Base-by-base conservation (phyloP, 176 grass and related monocot genomes). In the Triticum dicoccoides region DNA sequence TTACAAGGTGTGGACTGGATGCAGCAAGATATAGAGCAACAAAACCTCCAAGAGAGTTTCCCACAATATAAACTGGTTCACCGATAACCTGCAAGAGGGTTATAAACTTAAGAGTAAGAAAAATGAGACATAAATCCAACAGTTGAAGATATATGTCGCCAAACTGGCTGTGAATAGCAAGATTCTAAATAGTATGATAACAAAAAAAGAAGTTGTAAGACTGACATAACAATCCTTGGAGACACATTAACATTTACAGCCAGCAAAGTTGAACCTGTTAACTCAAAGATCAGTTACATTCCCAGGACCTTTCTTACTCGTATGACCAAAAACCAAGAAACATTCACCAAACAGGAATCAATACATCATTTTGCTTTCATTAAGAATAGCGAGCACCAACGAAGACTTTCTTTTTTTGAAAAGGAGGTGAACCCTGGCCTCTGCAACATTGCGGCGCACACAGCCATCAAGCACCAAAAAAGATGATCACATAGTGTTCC, bases 31-130 rank as follows among this genome's bases (percentile, higher is more conserved):
- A 94, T 18, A 94, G 76, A 78, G 97, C 84, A 59, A 96, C 89
- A 52, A 94, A 99, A 63, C 97, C 94, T 88, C 97, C 97, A 76
- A 99, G 93, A 79, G 97, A 99, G 73, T 96, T 99, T 11, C 97
- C 97, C 27, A 99, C 94, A 61, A 99, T 84, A 82, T 96, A 99
- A 79, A 96, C 94, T 54, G 97, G 97, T 84, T 99, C 97, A 88
- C 89, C 80, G 39, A 96, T 96, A 75, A 99, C 96, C 95, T 98
- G 85, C 25, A 84, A 93, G 66, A 76, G 7, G 77, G 39, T 61
- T 78, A 37, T 14, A 83, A 71, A 49, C 18, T 78, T 38, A 81
- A 81, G 81, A 21, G 17, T 77, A 86, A 62, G 10, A 71, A 41
- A 87, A 9, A 42, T 30, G 4, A 7, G 5, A 8, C 21, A 73